A percentile compares a stretch with the other conserved stretches of the same genome.
Conservation (phyloP, 2,329 filamentous ascomycete species). For the Rasamsonia emersonii region DNA sequence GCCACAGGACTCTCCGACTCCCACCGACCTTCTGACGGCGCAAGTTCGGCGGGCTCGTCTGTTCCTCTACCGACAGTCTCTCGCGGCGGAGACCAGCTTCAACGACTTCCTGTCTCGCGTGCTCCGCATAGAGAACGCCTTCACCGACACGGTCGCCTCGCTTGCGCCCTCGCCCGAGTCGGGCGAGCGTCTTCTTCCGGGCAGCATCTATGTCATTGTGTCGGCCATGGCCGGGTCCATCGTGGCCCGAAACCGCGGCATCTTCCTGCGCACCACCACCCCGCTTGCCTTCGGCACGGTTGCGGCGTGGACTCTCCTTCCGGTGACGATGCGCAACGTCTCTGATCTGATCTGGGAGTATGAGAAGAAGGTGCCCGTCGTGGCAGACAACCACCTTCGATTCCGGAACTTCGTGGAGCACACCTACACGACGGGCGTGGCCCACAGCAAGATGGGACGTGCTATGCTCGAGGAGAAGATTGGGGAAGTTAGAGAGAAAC, state of each 20-base stretch:
- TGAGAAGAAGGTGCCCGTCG: slow-evolving; percentile 75
- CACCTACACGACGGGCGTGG: slow-evolving; percentile 64
- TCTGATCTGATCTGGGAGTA: slow-evolving; percentile 82
- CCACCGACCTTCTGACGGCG: slow-evolving; percentile 78
- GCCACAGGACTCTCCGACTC: slow-evolving; percentile 50
- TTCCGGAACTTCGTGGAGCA: slow-evolving; percentile 60
- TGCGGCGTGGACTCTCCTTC: slow-evolving; percentile 76
- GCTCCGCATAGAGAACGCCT: slow-evolving; percentile 77
- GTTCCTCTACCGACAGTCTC: slow-evolving; percentile 67
- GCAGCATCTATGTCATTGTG: slow-evolving; percentile 84
- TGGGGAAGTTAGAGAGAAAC: slow-evolving; percentile 60
- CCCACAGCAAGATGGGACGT: slow-evolving; percentile 62
- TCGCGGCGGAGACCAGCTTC: slow-evolving; percentile 68
- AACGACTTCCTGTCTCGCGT: slow-evolving; percentile 73
- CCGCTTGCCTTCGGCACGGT: slow-evolving; percentile 74
- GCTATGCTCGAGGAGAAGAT: slow-evolving; percentile 75
- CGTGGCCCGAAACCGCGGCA: slow-evolving; percentile 75
- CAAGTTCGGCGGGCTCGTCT: slow-evolving; percentile 75
- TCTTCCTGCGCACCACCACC: slow-evolving; percentile 67
- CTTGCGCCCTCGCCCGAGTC: slow-evolving; percentile 78
- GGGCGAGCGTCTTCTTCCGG: slow-evolving; percentile 83
- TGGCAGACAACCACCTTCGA: slow-evolving; percentile 72
- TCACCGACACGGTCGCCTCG: slow-evolving; percentile 81
- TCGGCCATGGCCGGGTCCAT: slow-evolving; percentile 93
- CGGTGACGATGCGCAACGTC: slow-evolving; percentile 83